Base-by-base conservation (phyloP, 805 yeast genomes). In the Wickerhamiella azymoides region DNA sequence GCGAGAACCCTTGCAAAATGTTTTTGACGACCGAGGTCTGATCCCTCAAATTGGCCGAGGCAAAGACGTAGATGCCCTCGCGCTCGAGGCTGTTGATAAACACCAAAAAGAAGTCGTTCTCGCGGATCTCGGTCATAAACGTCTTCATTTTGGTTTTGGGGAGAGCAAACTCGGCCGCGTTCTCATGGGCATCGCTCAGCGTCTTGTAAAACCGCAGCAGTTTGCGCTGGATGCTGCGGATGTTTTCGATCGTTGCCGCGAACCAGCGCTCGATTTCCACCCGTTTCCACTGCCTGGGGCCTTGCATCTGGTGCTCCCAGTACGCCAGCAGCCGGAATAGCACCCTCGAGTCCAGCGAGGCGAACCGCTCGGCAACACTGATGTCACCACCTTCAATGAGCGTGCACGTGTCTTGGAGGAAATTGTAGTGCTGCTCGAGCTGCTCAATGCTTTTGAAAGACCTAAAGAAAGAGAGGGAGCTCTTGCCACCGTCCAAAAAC, bases 401-500 rank as follows among this genome's bases (percentile, higher is more conserved):
- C 50, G 72, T 74, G 11, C 96, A 96, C 30, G 84, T 71, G 54
- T 78, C 77, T 54, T 75, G 82, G 52, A 92, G 67, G 54, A 80
- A 78, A 26, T 72, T 70, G 88, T 94, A 92, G 38, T 83, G 83
- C 45, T 71, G 74, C 56, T 85, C 93, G 41, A 92, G 66, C 57
- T 82, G 86, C 53, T 89, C 98, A 1, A 95, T 88, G 56, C 84
- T 96, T 56, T 84, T 84, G 62, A 84, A 84, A 0, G 94, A 82
- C 54, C 86, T 73, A 64, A 84, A 83, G 11, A 80, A 73, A 36
- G 58, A 50, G 50, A 57, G 56, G 9, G 60, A 50, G 3, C 75
- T 70, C 47, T 75, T 73, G 0, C 86, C 78, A 48, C 86, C 76
- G 54, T 85, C 94, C 40, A 85, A 65, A 42, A 88, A 69, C 60